phyloP scores from a whole-genome alignment of 148 eudicot species.

The Selenicereus undatus region DNA sequence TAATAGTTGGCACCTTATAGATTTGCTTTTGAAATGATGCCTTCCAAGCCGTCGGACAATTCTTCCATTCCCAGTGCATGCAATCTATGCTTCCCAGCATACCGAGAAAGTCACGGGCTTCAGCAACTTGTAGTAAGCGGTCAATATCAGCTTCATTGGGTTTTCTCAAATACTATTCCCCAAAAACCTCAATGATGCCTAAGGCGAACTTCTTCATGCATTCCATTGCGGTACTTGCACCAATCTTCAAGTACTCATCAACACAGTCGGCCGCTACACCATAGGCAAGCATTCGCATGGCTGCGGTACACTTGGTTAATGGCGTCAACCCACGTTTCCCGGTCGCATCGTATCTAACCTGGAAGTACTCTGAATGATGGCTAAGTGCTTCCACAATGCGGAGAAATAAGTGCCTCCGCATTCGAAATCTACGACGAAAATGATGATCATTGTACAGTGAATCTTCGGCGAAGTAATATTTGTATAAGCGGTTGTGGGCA shows the following conservation, averaged over 20 bases:
- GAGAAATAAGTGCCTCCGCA: not conserved
- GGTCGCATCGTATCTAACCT: not conserved
- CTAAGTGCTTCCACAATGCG: not conserved
- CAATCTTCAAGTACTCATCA: not conserved
- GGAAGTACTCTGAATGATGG: not conserved
- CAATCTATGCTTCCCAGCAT: conserved; percentile 19
- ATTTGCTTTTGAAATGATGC: not conserved
- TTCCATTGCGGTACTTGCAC: not conserved
- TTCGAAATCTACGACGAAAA: not conserved
- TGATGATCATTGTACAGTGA: not conserved
- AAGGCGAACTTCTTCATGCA: not conserved
- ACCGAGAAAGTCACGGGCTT: not conserved
- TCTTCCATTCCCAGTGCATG: conserved; percentile 1
- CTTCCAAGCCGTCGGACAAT: not conserved
- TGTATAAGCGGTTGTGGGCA: not conserved
- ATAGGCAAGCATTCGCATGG: not conserved
- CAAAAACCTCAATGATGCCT: not conserved
- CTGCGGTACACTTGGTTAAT: not conserved
- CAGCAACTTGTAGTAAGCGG: not conserved
- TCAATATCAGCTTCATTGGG: not conserved
- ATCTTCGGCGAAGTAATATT: not conserved
- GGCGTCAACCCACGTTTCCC: not conserved
- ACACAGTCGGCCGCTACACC: not conserved
- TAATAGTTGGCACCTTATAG: not conserved
- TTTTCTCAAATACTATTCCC: not conserved